Evolutionary conservation across 2,329 filamentous ascomycete genomes (phyloP).

Genomic region (Fusarium coffeatum): DNA sequence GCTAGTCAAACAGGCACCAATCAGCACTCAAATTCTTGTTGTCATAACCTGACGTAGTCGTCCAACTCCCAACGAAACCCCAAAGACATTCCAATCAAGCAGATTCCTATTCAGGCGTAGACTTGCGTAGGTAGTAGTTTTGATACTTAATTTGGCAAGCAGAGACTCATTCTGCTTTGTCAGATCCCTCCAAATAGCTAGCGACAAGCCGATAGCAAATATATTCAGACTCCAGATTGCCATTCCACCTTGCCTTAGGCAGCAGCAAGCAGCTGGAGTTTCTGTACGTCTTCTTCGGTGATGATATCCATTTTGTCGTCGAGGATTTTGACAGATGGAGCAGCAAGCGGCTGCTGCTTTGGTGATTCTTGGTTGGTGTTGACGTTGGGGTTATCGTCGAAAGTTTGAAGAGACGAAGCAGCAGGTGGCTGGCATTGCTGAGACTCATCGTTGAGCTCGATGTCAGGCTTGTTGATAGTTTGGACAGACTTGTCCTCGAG

Average conservation of each 20-base stretch:
- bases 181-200: not conserved
- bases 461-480: not conserved
- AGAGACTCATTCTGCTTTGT: not conserved
- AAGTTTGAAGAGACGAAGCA: not conserved
- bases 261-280: not conserved
- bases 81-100: not conserved
- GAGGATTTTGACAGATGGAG: not conserved
- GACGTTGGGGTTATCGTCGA: not conserved
- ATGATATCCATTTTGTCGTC: not conserved
- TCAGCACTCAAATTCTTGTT: constrained; percentile 7
- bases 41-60: not conserved
- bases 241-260: not conserved
- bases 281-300: not conserved
- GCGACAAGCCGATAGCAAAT: not conserved
- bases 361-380: not conserved
- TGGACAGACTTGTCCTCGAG: not conserved
- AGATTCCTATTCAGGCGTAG: not conserved
- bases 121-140: not conserved
- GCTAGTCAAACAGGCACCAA: constrained; percentile 1
- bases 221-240: not conserved
- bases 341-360: not conserved
- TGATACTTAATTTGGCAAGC: not conserved
- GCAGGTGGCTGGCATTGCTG: too few relatives aligned
- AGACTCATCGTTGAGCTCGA: not conserved
- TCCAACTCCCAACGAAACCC: not conserved